phyloP scores from a whole-genome alignment of 768 basidiomycete genomes.

The Mycena polygramma region DNA sequence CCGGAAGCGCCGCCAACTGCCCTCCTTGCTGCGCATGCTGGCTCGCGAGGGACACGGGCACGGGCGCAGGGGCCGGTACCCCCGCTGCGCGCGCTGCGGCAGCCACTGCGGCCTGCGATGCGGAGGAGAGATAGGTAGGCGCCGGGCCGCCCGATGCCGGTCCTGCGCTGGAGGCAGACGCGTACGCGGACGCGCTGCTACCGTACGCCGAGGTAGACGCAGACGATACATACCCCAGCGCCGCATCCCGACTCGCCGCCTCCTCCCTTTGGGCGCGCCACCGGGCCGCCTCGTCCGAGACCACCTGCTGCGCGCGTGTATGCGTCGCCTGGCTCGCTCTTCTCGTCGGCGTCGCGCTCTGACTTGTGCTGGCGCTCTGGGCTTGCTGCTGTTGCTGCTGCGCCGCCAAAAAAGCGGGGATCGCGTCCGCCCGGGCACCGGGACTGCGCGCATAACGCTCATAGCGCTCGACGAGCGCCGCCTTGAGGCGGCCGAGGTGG shows the following conservation, averaged over 20 bases:
- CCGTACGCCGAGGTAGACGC: not conserved
- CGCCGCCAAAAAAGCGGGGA: not conserved
- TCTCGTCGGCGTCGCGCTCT: no score
- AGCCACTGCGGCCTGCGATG: not conserved
- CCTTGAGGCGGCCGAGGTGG: conserved; percentile 1
- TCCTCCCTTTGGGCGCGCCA: conserved; percentile 29
- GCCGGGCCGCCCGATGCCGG: no score
- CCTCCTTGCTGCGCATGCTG: not conserved
- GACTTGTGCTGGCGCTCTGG: no score
- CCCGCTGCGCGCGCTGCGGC: no score
- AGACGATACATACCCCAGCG: not conserved
- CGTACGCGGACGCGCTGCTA: no score
- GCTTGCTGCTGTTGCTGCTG: no score
- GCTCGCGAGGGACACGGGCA: conserved; percentile 11
- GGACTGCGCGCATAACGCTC: not conserved
- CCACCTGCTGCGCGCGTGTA: conserved; percentile 8
- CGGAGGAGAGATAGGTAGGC: not conserved
- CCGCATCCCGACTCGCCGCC: not conserved
- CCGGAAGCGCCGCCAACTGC: conserved; percentile 10
- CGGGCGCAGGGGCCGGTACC: not conserved
- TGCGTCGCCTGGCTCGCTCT: no score
- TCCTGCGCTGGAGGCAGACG: no score
- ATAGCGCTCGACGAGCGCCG: conserved; percentile 4
- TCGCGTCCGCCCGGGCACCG: not conserved
- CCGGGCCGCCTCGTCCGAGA: conserved; percentile 20